phyloP scores from a whole-genome alignment of 208 protist species.

The Trypanosoma lewisi region DNA sequence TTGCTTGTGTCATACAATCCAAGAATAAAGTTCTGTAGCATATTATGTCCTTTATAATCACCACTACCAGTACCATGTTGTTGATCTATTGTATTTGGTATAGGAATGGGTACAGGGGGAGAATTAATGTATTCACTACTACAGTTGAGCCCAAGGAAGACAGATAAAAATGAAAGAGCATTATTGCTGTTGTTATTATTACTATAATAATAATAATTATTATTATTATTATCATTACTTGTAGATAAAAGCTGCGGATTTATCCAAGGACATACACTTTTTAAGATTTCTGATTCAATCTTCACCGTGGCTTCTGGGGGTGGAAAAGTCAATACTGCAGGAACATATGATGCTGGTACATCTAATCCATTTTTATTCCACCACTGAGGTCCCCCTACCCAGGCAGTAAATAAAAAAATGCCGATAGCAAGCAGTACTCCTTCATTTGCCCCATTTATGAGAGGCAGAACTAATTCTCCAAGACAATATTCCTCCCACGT shows the following conservation, averaged over 20 bases:
- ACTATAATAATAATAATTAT: background rate
- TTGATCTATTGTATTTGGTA: background rate
- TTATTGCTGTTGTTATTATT: background rate
- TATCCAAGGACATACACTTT: slow-evolving; percentile 35
- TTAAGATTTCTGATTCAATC: slow-evolving; percentile 38
- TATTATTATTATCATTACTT: background rate
- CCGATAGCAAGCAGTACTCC: slow-evolving; percentile 65
- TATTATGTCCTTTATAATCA: slow-evolving; percentile 41
- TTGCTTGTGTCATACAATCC: slow-evolving; percentile 46
- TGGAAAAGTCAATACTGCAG: slow-evolving; percentile 45
- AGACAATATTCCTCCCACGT: slow-evolving; percentile 91
- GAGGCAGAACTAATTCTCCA: slow-evolving; percentile 75
- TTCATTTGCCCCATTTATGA: slow-evolving; percentile 91
- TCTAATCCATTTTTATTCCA: slow-evolving; percentile 59
- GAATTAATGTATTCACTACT: slow-evolving; percentile 35
- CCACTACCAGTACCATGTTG: slow-evolving; percentile 19
- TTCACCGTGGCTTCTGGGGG: slow-evolving; percentile 43
- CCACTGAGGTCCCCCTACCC: slow-evolving; percentile 60
- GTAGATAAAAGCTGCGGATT: background rate
- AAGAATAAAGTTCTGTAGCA: slow-evolving; percentile 54
- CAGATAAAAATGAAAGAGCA: slow-evolving; percentile 4
- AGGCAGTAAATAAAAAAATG: slow-evolving; percentile 70
- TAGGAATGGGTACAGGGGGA: slow-evolving; percentile 30
- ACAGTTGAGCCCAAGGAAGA: slow-evolving; percentile 57
- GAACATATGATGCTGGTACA: slow-evolving; percentile 41